phyloP scores from a whole-genome alignment of 2,329 filamentous ascomycete genomes.

The Sporothrix inflata region DNA sequence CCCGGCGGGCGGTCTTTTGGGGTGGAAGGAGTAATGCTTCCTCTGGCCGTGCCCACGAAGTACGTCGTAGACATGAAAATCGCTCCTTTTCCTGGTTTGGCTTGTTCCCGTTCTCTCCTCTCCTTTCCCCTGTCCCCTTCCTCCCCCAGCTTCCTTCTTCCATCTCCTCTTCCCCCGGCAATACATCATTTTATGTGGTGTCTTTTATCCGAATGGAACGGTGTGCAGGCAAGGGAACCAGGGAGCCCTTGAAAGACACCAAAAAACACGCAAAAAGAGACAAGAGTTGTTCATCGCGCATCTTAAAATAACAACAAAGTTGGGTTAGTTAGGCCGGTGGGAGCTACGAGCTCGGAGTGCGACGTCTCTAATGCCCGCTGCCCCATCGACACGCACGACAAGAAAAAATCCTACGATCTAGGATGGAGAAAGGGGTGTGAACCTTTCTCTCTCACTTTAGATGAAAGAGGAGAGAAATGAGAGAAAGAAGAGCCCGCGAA shows the following conservation, averaged over 20 bases:
- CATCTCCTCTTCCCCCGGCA: not conserved
- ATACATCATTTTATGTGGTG: conserved; percentile 4
- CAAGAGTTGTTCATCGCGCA: not conserved
- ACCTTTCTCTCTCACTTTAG: not conserved
- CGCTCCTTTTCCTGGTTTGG: conserved; percentile 7
- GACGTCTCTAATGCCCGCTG: conserved; percentile 5
- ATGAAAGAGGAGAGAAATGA: not conserved
- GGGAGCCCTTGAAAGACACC: not conserved
- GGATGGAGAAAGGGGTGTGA: not conserved
- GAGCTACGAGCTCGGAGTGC: not conserved
- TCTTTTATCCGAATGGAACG: conserved; percentile 6
- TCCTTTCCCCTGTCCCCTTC: too few relatives aligned
- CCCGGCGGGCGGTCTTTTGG: not conserved
- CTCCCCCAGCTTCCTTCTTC: not conserved
- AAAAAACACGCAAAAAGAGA: conserved; percentile 1
- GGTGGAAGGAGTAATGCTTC: not conserved
- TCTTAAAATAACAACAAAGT: conserved; percentile 24
- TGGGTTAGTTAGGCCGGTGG: not conserved
- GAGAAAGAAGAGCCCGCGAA: not conserved
- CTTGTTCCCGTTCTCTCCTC: not conserved
- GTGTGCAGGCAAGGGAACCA: not conserved
- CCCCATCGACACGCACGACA: not conserved
- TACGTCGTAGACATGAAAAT: conserved; percentile 6
- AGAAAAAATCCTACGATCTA: not conserved
- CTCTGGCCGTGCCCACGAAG: not conserved